Percentiles rank a stretch among this genome's conserved stretches.
These are phyloP conservation scores for Alternaria ventricosa DNA, from an alignment of 2,329 filamentous ascomycete species.

Conservation along the genomic window DNA sequence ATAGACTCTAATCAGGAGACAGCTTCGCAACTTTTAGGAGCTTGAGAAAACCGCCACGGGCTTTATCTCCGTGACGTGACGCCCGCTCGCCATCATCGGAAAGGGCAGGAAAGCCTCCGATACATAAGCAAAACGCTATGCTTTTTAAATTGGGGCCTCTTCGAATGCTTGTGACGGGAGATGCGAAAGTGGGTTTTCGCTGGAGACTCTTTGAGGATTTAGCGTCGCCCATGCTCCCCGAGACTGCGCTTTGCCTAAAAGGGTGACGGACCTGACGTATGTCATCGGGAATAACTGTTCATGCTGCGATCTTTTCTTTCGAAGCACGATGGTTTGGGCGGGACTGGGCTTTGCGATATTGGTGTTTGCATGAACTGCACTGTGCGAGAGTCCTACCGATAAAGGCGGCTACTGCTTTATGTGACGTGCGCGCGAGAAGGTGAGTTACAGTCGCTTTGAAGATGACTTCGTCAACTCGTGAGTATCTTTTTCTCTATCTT, in stretches of 20 bases:
- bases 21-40: not conserved
- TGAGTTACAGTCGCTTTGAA: not conserved
- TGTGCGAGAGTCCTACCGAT: not conserved
- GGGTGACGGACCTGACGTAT: not conserved
- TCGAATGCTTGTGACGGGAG: not conserved
- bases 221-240: not conserved
- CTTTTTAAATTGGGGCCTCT: conserved; percentile 1
- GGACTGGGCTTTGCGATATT: not conserved
- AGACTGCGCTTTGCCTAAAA: not conserved
- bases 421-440: not conserved
- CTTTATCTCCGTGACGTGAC: conserved; percentile 6
- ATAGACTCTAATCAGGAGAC: not conserved
- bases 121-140: not conserved
- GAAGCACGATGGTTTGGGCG: not conserved
- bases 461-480: not conserved
- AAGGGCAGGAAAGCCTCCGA: not conserved
- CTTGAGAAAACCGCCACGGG: not conserved
- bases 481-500: not conserved
- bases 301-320: not conserved
- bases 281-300: not conserved
- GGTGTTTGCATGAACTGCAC: not conserved
- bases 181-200: not conserved
- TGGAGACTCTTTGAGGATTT: not conserved
- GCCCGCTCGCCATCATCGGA: not conserved
- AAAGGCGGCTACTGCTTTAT: not conserved